A percentile compares a stretch with the other conserved stretches of the same genome.
These are phyloP conservation scores for Moricandia arvensis DNA, from an alignment of 345 rosid genomes.

Conservation along the genomic window DNA sequence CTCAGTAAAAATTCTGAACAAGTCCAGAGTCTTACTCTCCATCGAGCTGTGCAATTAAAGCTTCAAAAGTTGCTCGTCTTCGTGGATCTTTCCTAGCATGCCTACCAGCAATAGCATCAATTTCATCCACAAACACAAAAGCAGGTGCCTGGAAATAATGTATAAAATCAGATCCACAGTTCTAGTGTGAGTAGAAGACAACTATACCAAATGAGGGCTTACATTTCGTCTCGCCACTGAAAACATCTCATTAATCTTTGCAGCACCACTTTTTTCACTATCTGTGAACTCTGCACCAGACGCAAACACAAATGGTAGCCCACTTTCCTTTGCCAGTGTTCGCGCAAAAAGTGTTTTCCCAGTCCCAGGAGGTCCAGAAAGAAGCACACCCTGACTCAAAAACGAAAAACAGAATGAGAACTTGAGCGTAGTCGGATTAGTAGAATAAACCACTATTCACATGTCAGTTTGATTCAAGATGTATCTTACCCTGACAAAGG, in stretches of 20 bases:
- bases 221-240: slow-evolving; percentile 90
- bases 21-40: slow-evolving; percentile 71
- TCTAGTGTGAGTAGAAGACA: slow-evolving; percentile 7
- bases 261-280: slow-evolving; percentile 88
- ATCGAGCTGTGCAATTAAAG: slow-evolving; percentile 86
- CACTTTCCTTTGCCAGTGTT: slow-evolving; percentile 93
- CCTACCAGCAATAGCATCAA: slow-evolving; percentile 97
- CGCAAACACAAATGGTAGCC: slow-evolving; percentile 92
- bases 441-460: not conserved
- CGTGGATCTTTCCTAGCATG: slow-evolving; percentile 89
- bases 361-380: slow-evolving; percentile 98
- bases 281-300: slow-evolving; percentile 97
- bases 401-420: slow-evolving; percentile 5
- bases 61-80: slow-evolving; percentile 84
- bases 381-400: slow-evolving; percentile 82
- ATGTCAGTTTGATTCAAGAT: slow-evolving; percentile 14
- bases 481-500: slow-evolving; percentile 82
- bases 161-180: slow-evolving; percentile 8
- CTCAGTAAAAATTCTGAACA: not conserved
- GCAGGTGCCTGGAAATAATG: slow-evolving; percentile 73
- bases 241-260: slow-evolving; percentile 91
- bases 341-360: slow-evolving; percentile 98
- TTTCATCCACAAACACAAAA: slow-evolving; percentile 95
- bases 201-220: slow-evolving; percentile 33
- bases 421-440: slow-evolving; percentile 9